phyloP scores from a whole-genome alignment of 371 early-diverging fungal genomes.

The Capniomyces stellatus region DNA sequence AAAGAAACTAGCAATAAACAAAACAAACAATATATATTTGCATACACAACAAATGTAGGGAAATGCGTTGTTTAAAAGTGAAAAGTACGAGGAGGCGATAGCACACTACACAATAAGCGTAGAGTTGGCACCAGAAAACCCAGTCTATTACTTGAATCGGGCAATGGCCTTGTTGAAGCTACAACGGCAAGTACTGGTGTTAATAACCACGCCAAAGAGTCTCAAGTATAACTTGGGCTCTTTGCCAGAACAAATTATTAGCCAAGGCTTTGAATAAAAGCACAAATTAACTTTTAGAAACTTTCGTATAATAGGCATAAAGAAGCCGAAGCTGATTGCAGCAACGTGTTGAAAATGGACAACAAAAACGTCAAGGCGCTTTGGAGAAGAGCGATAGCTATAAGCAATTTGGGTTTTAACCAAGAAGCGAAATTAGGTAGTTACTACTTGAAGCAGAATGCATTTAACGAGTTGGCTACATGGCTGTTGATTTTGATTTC shows the following conservation, averaged over 20 bases:
- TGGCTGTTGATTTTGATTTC: not conserved
- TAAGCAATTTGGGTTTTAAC: slow-evolving; percentile 29
- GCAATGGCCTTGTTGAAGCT: slow-evolving; percentile 72
- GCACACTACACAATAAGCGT: slow-evolving; percentile 48
- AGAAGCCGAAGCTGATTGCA: slow-evolving; percentile 55
- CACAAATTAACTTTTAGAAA: not conserved
- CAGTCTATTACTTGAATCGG: slow-evolving; percentile 52
- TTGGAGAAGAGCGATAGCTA: slow-evolving; percentile 66
- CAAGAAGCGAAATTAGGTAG: slow-evolving; percentile 32
- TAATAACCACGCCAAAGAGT: not conserved
- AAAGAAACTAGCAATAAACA: not conserved
- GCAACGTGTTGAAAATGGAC: slow-evolving; percentile 31
- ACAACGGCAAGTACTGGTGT: slow-evolving; percentile 26
- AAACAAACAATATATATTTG: slow-evolving; percentile 33
- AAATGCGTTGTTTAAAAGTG: slow-evolving; percentile 54
- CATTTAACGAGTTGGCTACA: not conserved
- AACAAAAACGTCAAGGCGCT: slow-evolving; percentile 55
- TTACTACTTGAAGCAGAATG: not conserved
- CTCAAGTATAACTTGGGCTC: no score
- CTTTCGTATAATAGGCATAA: slow-evolving; percentile 26
- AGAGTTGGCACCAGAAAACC: slow-evolving; percentile 37
- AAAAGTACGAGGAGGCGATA: slow-evolving; percentile 46
- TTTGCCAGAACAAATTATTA: not conserved
- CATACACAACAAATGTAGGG: slow-evolving; percentile 30
- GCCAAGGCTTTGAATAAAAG: not conserved